phyloP scores from a whole-genome alignment of 768 basidiomycete species.

The Boletus sp. region DNA sequence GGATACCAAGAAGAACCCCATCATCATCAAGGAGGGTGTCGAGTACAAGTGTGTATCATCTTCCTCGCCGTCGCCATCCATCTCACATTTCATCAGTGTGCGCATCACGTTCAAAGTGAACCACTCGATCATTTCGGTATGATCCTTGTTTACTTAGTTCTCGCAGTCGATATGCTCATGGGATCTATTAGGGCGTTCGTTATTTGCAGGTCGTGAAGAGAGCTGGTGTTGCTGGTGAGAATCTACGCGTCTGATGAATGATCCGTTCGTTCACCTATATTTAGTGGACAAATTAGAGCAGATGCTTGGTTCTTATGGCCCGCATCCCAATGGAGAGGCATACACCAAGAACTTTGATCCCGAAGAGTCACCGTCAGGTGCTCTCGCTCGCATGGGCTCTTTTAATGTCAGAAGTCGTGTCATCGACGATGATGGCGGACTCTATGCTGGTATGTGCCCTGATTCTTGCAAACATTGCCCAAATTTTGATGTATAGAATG shows the following conservation, averaged over 20 bases:
- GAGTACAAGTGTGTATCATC: constrained; percentile 69
- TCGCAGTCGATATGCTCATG: constrained; percentile 4
- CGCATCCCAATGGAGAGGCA: constrained; percentile 56
- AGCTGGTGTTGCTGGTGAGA: constrained; percentile 63
- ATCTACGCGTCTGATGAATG: neutral
- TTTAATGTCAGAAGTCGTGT: constrained; percentile 82
- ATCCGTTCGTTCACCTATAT: constrained; percentile 3
- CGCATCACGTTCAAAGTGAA: constrained; percentile 84
- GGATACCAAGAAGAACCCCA: constrained; percentile 72
- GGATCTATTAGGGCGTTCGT: constrained; percentile 59
- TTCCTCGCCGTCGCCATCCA: neutral
- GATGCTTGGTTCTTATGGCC: constrained; percentile 94
- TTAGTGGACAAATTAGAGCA: constrained; percentile 88
- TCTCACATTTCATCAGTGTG: constrained; percentile 46
- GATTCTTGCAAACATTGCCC: neutral
- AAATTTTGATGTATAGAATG: constrained; percentile 7
- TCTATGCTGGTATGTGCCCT: constrained; percentile 65
- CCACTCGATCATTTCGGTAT: constrained; percentile 81
- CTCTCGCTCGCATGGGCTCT: constrained; percentile 76
- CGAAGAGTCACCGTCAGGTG: constrained; percentile 72
- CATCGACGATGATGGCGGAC: constrained; percentile 78
- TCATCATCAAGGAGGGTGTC: constrained; percentile 77
- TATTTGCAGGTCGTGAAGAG: constrained; percentile 91
- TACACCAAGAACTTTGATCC: constrained; percentile 76
- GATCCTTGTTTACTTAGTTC: constrained; percentile 13